Base-by-base conservation (phyloP, 305 asterid species). In the Plantago coronopus region DNA sequence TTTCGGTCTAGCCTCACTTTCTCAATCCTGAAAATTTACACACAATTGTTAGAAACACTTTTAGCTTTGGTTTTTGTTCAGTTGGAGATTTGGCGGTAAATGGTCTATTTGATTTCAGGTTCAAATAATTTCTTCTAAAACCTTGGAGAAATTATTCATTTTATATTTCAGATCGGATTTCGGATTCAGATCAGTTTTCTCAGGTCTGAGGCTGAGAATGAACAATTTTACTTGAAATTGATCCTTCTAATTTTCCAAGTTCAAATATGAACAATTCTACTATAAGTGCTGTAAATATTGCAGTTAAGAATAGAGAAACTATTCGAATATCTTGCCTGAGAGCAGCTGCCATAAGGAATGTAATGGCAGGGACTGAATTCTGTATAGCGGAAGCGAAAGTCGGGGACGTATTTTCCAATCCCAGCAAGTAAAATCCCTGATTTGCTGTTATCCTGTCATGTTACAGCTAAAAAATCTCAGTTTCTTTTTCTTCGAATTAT, bases 381-480 rank as follows among this genome's bases (percentile, higher is more conserved):
- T 93, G 98, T 45, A 94, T 86, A 5, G 99, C 99, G 3, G 99
- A 94, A 27, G 99, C 99, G 69, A 94, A 94, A 6, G 99, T 94
- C 5, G 99, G 99, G 0, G 99, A 85, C 17, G 99, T 94, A 72
- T 90, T 67, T 67, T 94, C 99, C 82, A 94, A 72, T 6, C 99
- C 99, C 81, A 94, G 60, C 83, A 89, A 75, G 78, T 89, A 94
- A 67, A 94, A 94, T 48, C 91, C 96, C 70, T 94, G 99, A 49
- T 94, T 94, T 73, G 97, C 99, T 17, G 99, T 94, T 15, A 94
- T 94, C 59, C 99, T 93, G 80, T 34, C 18, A 50, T 67, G 23
- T 58, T 43, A 49, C 53, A 44, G 7, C 11, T 29, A 8, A 20
- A 37, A 4, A 5, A 4, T 9, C 48, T 37, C 17, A 5, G 43